phyloP scores from a whole-genome alignment of 495 filamentous ascomycete genomes.

The Pseudoneurospora amorphoporcata region DNA sequence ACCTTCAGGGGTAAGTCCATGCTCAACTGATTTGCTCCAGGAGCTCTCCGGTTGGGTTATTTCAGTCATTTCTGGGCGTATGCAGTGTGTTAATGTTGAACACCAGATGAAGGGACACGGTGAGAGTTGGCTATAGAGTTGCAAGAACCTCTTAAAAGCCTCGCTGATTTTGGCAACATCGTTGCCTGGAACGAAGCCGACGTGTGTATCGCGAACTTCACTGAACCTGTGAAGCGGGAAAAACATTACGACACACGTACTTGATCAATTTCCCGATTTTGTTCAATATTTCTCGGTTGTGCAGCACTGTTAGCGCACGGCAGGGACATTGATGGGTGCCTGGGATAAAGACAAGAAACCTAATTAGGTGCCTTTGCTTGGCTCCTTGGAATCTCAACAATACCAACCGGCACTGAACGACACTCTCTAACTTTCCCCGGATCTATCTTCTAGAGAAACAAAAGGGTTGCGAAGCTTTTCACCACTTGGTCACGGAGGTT shows the following conservation, averaged over 20 bases:
- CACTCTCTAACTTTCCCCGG: background rate
- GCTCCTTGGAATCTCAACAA: background rate
- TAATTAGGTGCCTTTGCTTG: background rate
- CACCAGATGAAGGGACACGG: background rate
- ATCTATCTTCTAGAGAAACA: background rate
- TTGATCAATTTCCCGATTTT: background rate
- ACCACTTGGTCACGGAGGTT: background rate
- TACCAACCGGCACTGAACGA: background rate
- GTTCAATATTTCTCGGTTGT: background rate
- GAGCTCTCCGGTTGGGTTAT: background rate
- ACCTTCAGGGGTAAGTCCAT: background rate
- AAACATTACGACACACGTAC: background rate
- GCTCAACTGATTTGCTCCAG: background rate
- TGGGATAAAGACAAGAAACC: background rate
- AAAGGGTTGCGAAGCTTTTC: background rate
- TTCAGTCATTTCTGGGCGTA: background rate
- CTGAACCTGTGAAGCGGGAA: background rate
- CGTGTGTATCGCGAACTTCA: background rate
- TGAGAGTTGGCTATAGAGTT: background rate
- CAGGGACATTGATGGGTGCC: background rate
- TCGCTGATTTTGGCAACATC: background rate
- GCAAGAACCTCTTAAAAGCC: background rate
- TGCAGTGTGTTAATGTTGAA: background rate
- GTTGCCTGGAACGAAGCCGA: background rate
- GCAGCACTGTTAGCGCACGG: background rate